phyloP scores from a whole-genome alignment of 164 flowering plant genomes.

The Tetracentron sinense region DNA sequence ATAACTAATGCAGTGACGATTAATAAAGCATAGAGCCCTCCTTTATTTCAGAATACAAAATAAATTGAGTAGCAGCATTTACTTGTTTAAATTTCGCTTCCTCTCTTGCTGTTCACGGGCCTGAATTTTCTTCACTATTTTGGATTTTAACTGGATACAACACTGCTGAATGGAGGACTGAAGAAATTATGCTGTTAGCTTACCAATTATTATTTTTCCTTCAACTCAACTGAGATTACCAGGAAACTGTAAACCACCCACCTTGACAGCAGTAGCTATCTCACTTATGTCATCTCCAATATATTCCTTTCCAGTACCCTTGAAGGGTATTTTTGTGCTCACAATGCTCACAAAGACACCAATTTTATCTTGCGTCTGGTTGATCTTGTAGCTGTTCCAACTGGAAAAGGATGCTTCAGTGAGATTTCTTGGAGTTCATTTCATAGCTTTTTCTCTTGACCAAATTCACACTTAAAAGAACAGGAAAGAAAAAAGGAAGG shows the following conservation, averaged over 20 bases:
- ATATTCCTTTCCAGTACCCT: constrained; percentile 98
- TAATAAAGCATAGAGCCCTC: neutral
- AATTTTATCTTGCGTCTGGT: constrained; percentile 91
- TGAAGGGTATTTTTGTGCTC: constrained; percentile 97
- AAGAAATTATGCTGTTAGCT: constrained; percentile 20
- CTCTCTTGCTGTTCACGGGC: constrained; percentile 98
- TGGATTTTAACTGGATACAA: constrained; percentile 82
- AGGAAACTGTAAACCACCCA: constrained; percentile 17
- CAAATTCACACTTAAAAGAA: neutral
- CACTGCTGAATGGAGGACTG: constrained; percentile 90
- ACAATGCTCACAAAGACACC: constrained; percentile 98
- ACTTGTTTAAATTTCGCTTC: constrained; percentile 82
- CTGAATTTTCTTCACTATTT: constrained; percentile 85
- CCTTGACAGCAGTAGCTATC: constrained; percentile 95
- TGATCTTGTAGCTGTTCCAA: constrained; percentile 93
- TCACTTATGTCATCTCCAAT: constrained; percentile 98
- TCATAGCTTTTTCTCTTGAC: neutral
- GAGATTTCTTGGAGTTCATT: constrained; percentile 5
- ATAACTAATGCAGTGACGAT: neutral
- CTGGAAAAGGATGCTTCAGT: constrained; percentile 38
- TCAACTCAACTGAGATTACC: neutral
- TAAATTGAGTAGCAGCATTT: constrained; percentile 10
- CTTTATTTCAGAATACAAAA: neutral
- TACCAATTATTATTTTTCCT: neutral
- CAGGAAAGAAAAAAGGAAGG: neutral